Evolutionary conservation across 164 flowering plant species (phyloP).

Genomic region (grape (Vitis vinifera)): DNA sequence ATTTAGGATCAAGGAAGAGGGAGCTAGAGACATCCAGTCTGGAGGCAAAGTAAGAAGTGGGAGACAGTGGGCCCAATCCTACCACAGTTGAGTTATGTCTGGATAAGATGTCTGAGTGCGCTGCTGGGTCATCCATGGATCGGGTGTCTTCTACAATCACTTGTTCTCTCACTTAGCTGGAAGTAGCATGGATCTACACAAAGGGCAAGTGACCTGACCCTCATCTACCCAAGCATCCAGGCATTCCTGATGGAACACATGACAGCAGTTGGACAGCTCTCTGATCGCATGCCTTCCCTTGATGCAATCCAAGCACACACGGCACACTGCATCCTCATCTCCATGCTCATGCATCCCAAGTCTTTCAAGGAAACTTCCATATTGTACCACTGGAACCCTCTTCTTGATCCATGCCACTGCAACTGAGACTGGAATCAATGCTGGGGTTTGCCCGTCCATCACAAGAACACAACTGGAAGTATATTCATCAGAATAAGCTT

Average conservation of each 20-base stretch:
- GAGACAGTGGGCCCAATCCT: too few relatives aligned
- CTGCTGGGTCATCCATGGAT: too few relatives aligned
- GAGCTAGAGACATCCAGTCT: too few relatives aligned
- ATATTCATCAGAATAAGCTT: not conserved
- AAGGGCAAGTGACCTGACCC: conserved; percentile 30
- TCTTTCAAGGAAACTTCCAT: not conserved
- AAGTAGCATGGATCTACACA: conserved; percentile 29
- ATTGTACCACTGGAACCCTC: conserved; percentile 8
- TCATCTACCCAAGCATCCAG: conserved; percentile 36
- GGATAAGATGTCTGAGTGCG: too few relatives aligned
- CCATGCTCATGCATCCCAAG: not conserved
- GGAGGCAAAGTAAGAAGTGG: too few relatives aligned
- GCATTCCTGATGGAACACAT: conserved; percentile 34
- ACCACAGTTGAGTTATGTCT: too few relatives aligned
- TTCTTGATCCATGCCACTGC: conserved; percentile 17
- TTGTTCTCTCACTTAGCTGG: not conserved
- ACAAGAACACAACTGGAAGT: conserved; percentile 1
- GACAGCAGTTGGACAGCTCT: conserved; percentile 26
- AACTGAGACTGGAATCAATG: conserved; percentile 2
- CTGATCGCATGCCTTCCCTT: conserved; percentile 21
- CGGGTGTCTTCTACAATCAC: too few relatives aligned
- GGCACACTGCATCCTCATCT: conserved; percentile 14
- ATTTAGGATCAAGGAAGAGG: too few relatives aligned
- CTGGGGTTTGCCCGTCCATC: conserved; percentile 11
- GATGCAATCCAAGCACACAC: conserved; percentile 24